Percentiles rank a stretch among this genome's conserved stretches.
Evolutionary conservation across 177 flowering plant genomes (phyloP).

Genomic region (Vitis hybrid): DNA sequence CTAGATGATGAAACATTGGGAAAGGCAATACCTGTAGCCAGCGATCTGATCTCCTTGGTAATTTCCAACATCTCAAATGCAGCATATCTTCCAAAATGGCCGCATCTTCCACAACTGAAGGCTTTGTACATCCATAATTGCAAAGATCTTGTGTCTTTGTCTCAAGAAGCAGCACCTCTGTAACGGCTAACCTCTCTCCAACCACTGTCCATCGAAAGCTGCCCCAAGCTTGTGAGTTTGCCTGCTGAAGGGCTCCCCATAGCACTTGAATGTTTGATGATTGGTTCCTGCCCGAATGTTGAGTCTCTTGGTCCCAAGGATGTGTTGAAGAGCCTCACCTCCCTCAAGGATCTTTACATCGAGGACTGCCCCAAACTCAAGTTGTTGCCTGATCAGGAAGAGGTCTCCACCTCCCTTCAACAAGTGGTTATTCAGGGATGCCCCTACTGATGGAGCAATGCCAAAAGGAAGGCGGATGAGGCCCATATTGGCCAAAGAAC

Average conservation of each 20-base stretch:
- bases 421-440: conserved; percentile 16
- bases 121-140: conserved; percentile 15
- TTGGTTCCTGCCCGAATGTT: conserved; percentile 12
- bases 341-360: background rate
- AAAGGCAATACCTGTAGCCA: conserved; percentile 5
- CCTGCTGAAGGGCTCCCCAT: conserved; percentile 6
- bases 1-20: conserved; percentile 10
- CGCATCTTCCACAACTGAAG: conserved; percentile 9
- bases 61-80: conserved; percentile 13
- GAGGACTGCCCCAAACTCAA: conserved; percentile 13
- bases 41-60: conserved; percentile 10
- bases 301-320: conserved; percentile 3
- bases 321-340: conserved; percentile 8
- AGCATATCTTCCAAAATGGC: conserved; percentile 5
- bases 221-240: conserved; percentile 6
- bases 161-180: conserved; percentile 3
- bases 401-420: conserved; percentile 8
- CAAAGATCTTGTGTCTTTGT: conserved; percentile 5
- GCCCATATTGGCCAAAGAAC: conserved; percentile 20
- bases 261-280: conserved; percentile 6
- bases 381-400: conserved; percentile 15
- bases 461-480: conserved; percentile 2
- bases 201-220: conserved; percentile 6
- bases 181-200: conserved; percentile 2
- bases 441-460: conserved; percentile 10